Conservation (phyloP, 1,284 basidiomycete species). For the Tilletiopsis washingtonensis region DNA sequence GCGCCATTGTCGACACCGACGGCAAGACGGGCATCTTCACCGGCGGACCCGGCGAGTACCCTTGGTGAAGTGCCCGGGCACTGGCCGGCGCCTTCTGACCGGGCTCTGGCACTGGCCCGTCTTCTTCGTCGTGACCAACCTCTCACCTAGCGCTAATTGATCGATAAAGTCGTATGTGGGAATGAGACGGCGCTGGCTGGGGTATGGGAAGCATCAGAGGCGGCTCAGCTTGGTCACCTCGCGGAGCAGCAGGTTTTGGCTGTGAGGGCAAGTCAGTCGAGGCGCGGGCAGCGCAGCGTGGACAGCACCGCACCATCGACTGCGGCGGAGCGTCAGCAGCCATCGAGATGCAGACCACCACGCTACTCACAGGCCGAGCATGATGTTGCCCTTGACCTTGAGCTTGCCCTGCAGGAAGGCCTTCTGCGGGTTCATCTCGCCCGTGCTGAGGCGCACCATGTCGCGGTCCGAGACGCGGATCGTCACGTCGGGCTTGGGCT, state of each 20-base stretch:
- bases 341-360: background rate
- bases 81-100: no score
- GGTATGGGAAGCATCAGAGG: slow-evolving; percentile 18
- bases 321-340: background rate
- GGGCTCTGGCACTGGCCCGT: no score
- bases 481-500: slow-evolving; percentile 29
- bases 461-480: slow-evolving; percentile 28
- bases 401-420: slow-evolving; percentile 44
- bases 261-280: slow-evolving; percentile 3
- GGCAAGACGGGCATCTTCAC: no score
- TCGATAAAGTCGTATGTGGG: no score
- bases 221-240: slow-evolving; percentile 33
- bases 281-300: background rate
- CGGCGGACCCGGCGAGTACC: no score
- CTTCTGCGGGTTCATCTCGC: slow-evolving; percentile 46
- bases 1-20: no score
- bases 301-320: background rate
- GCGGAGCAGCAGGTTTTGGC: slow-evolving; percentile 29
- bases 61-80: no score
- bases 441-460: slow-evolving; percentile 30
- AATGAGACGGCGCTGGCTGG: no score
- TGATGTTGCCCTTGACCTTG: slow-evolving; percentile 37
- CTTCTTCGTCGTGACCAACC: no score
- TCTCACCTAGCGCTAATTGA: no score
- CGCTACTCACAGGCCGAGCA: slow-evolving; percentile 17